Conservation (phyloP, 1,284 basidiomycete species). For the Ceratobasidium sp. region DNA sequence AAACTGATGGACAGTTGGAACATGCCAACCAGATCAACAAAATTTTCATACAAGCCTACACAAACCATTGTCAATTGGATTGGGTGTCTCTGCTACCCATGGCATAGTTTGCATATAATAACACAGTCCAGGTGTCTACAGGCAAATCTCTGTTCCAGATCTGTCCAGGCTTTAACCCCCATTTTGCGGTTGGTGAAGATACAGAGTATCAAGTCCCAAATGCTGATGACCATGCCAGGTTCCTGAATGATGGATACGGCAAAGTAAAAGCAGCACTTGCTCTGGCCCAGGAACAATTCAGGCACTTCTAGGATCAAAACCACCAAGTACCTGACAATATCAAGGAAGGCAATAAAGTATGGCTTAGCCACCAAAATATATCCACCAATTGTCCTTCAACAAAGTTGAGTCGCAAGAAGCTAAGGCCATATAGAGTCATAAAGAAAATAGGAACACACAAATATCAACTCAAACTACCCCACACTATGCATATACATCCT, state of each 20-base stretch:
- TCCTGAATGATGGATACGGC: neutral
- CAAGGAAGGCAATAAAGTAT: conserved; percentile 47
- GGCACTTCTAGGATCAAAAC: neutral
- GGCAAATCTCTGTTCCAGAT: conserved; percentile 45
- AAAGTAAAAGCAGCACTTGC: conserved; percentile 8
- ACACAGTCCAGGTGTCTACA: conserved; percentile 26
- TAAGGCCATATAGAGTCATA: conserved; percentile 51
- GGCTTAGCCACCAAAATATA: conserved; percentile 47
- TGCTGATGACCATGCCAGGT: neutral
- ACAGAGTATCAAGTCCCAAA: neutral
- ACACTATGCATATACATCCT: conserved; percentile 48
- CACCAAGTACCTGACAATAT: conserved; percentile 39
- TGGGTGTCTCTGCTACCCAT: conserved; percentile 41
- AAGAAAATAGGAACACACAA: conserved; percentile 44
- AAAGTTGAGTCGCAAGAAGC: conserved; percentile 48
- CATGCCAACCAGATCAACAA: conserved; percentile 47
- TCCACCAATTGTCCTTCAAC: conserved; percentile 45
- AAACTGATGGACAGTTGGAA: conserved; percentile 46
- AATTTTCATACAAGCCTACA: conserved; percentile 42
- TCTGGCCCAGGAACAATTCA: neutral
- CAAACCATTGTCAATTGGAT: conserved; percentile 41
- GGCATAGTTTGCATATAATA: conserved; percentile 44
- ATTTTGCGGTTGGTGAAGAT: conserved; percentile 1
- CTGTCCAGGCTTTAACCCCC: conserved; percentile 44
- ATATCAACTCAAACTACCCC: conserved; percentile 50